Evolutionary conservation across 2,329 filamentous ascomycete species (phyloP), one percentile per base, ranked within the genome.

Genomic region (Clarireedia monteithiana): DNA sequence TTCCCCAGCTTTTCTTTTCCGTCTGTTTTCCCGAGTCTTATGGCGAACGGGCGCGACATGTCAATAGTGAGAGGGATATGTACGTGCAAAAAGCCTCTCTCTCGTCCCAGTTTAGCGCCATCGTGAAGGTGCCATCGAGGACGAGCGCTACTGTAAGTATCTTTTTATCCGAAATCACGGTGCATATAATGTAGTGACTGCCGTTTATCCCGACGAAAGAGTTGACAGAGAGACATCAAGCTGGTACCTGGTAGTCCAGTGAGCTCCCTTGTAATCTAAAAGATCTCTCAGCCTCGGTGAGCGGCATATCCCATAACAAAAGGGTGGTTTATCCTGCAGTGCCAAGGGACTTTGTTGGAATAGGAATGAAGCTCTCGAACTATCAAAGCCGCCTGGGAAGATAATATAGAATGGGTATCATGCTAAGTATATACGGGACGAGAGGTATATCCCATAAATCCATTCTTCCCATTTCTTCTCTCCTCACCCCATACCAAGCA

Each of bases 1-100:
- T 55, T 55, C 53, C 53, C 47, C 39, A 55, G 53, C 47, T 45
- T 55, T 55, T 38, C 24, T 17, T 40, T 40, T 27, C 20, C 20
- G 20, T 20, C 3, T 20, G 20, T 20, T 15, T 50, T 17, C 6
- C 15, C 44, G 17, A 3, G 12, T 27, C 24, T 42, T 12, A 38
- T 23, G 30, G 44, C 15, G 23, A 30, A 48, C n/a, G 36, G 26
- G 17, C 42, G 17, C 42, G 17, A 53, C 30, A 24, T 52, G 40
- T 52, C 50, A 46, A 48, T 15, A 14, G 30, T 38, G 36, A 47
- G 38, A 34, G 23, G 30, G 44, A 24, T 44, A 10, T 42, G 34
- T 30, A 40, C 20, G 6, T 30, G 26, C 17, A 39, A 24, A 40
- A n/a, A 17, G n/a, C 24, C 30, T 39, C 5, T 6, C 23, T 15